These are phyloP conservation scores for Penicilliopsis zonata DNA, from an alignment of 495 filamentous ascomycete genomes.

Conservation along the genomic window DNA sequence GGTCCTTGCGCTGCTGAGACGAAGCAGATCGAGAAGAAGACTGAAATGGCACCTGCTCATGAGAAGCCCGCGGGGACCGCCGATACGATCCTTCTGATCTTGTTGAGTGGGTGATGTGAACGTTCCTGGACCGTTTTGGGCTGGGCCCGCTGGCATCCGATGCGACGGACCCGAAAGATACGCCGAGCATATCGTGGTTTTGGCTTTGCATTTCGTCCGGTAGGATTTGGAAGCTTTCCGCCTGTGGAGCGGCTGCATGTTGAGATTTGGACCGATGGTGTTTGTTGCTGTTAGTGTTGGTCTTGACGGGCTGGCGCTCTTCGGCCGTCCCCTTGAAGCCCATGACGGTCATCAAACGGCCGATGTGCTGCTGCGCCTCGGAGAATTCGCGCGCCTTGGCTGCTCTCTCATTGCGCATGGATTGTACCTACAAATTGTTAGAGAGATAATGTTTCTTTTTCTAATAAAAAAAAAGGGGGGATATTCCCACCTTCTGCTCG, in stretches of 20 bases:
- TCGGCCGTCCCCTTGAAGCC: conserved; percentile 19
- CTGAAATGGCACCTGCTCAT: no score
- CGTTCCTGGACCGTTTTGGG: conserved; percentile 19
- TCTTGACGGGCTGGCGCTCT: conserved; percentile 9
- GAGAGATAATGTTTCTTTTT: no score
- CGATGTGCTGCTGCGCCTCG: conserved; percentile 36
- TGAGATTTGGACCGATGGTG: conserved; percentile 10
- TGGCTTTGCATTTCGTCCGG: conserved; percentile 11
- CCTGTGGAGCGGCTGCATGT: conserved; percentile 3
- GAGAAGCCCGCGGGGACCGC: no score
- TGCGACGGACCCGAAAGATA: conserved; percentile 12
- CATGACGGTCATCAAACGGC: conserved; percentile 36
- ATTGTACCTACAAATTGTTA: conserved; percentile 18
- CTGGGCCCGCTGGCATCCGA: conserved; percentile 10
- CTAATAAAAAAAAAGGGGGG: background rate
- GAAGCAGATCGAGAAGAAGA: no score
- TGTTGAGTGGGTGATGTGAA: background rate
- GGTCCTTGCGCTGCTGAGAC: conserved; percentile 2
- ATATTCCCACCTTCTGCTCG: conserved; percentile 27
- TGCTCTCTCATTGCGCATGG: conserved; percentile 25
- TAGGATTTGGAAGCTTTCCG: conserved; percentile 7
- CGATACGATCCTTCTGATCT: no score
- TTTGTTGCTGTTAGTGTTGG: no score
- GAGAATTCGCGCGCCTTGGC: conserved; percentile 36
- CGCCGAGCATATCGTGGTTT: conserved; percentile 5